A percentile compares a stretch with the other conserved stretches of the same genome.
These are phyloP conservation scores for Misopates orontium DNA, from an alignment of 257 asterid genomes.

Conservation along the genomic window DNA sequence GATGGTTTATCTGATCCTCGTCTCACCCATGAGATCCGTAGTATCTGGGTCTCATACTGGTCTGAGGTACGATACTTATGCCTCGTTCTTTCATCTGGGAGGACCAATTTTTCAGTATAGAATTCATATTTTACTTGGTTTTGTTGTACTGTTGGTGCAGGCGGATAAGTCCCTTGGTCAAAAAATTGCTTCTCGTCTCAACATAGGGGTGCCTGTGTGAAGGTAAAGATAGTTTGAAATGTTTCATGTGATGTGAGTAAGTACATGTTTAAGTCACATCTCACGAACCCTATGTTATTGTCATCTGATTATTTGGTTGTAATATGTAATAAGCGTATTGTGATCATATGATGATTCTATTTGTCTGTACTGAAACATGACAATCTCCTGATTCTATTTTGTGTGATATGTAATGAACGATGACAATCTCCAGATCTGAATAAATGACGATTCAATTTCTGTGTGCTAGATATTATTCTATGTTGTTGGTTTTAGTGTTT, in stretches of 20 bases:
- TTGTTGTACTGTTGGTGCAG: slow-evolving; percentile 27
- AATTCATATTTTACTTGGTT: background rate
- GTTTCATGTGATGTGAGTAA: too few species aligned
- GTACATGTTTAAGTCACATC: background rate
- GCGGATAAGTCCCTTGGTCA: slow-evolving; percentile 60
- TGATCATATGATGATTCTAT: too few species aligned
- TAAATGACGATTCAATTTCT: background rate
- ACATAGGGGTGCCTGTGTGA: slow-evolving; percentile 54
- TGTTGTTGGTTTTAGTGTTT: too few species aligned
- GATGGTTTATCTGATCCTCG: slow-evolving; percentile 60
- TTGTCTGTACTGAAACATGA: too few species aligned
- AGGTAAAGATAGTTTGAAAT: background rate
- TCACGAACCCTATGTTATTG: too few species aligned
- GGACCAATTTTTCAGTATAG: background rate
- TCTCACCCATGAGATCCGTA: slow-evolving; percentile 66
- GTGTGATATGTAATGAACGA: too few species aligned
- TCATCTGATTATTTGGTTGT: too few species aligned
- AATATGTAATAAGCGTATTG: too few species aligned
- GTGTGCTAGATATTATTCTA: too few species aligned
- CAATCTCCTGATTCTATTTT: too few species aligned
- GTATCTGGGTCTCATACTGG: slow-evolving; percentile 70
- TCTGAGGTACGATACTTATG: slow-evolving; percentile 42
- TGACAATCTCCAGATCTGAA: slow-evolving; percentile 8
- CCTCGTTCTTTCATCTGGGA: background rate
- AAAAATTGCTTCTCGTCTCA: slow-evolving; percentile 54